Base-by-base conservation (phyloP, 768 basidiomycete species). In the Erythrobasidium yunnanense region DNA sequence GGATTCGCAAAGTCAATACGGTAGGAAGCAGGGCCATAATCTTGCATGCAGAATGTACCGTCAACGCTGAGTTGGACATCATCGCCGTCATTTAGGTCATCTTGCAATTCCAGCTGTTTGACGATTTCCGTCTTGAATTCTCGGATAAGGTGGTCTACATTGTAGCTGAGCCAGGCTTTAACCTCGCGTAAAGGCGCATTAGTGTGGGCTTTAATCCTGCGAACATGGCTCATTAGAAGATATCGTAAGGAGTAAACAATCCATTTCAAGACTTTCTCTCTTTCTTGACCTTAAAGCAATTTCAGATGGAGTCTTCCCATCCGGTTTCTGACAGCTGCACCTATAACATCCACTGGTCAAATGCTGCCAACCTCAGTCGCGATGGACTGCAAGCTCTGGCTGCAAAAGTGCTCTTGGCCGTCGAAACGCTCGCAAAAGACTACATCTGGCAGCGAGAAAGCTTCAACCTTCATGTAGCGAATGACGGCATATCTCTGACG, bases 401-500 rank as follows among this genome's bases (percentile, higher is more conserved):
- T 15, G 60, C 60, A 18, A 54, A 49, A 27, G 25, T 68, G 4
- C 51, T 54, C 22, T 53, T 38, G 13, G 45, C 18, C 49, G 67
- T 47, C 25, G 30, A 66, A 11, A n/a, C 45, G 11, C 50, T 68
- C 38, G n/a, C 11, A 11, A 11, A 42, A 5, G 56, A n/a, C 22
- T 72, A 70, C 68, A 69, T 71, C 27, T 72, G 71, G 71, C 71
- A 72, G 42, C 53, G 67, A 23, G 71, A 70, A 35, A 27, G 57
- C 15, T 66, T 70, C 55, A 30, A n/a, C 4, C 25, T 69, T 18
- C 20, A 23, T 27, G 27, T 51, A 22, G 33, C 20, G 2, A 27
- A 22, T 18, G 46, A 45, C 6, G 65, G 22, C n/a, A n/a, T n/a
- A n/a, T 85, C 45, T 77, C 96, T 1, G 85, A 90, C 73, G 90